phyloP scores from a whole-genome alignment of 2,329 filamentous ascomycete genomes.

The Stachybotrys echinatus region DNA sequence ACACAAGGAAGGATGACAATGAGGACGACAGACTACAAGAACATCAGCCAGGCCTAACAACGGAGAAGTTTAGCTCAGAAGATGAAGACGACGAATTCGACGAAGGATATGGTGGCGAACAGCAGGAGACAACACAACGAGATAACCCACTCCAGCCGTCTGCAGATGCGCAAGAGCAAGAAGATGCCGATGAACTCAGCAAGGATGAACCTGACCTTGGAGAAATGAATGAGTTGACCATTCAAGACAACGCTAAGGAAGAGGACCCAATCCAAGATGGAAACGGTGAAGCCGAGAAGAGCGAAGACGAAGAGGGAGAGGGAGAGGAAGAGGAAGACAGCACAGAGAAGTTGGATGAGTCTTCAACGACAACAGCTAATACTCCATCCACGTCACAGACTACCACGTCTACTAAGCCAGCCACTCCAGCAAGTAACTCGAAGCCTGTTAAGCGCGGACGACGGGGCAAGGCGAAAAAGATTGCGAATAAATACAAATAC shows the following conservation, averaged over 20 bases:
- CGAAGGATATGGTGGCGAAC: constrained; percentile 24
- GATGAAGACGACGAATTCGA: constrained; percentile 9
- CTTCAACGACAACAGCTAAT: constrained; percentile 4
- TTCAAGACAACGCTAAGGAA: not conserved
- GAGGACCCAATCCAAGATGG: not conserved
- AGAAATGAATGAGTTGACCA: not conserved
- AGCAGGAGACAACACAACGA: constrained; percentile 21
- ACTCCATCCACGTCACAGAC: constrained; percentile 4
- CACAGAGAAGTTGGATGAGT: not conserved
- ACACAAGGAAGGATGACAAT: constrained; percentile 1
- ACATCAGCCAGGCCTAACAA: constrained; percentile 10
- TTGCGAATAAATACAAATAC: constrained; percentile 82
- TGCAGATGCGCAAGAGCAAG: constrained; percentile 16
- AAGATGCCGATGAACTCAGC: constrained; percentile 27
- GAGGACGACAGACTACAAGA: constrained; percentile 12
- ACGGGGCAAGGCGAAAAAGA: constrained; percentile 78
- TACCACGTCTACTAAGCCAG: constrained; percentile 4
- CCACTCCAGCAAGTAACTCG: constrained; percentile 30
- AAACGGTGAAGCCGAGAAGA: constrained; percentile 13
- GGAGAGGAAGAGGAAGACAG: constrained; percentile 16
- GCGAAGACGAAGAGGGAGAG: constrained; percentile 9
- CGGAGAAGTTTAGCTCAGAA: too few relatives aligned
- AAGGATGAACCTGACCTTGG: constrained; percentile 4
- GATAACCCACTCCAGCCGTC: constrained; percentile 32
- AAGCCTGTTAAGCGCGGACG: constrained; percentile 61